Evolutionary conservation across 116 monocot genomes (phyloP), one percentile per base, ranked within the genome.

Genomic region (Trichopus zeylanicus): DNA sequence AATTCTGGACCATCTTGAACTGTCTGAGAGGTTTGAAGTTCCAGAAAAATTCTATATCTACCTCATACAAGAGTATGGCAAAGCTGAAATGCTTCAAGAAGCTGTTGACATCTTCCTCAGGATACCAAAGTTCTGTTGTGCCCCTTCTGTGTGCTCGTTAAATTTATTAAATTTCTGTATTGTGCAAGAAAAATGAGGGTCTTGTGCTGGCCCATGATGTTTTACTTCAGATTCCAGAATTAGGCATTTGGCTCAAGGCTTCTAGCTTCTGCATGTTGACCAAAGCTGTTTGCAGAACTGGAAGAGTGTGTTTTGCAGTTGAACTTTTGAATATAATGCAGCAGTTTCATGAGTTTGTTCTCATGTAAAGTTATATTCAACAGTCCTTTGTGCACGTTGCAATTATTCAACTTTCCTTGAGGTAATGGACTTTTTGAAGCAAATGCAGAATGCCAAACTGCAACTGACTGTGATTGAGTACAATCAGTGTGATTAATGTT

Each of bases 261-360:
- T 79, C 76, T n/a, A 85, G 71, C 27, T 91, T 91, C 34, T 22
- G 42, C 39, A 76, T 91, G 65, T 57, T 91, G 4, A 55, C 85
- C 9, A 63, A 54, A 63, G 70, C 74, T 56, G 79, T 91, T 19
- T 91, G 90, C 61, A 57, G 58, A 42, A 71, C 59, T 56, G 81
- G 74, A 3, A 74, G 76, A 70, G 55, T 73, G 27, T 51, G 39
- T 33, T 59, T 59, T 60, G 90, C 82, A 13, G 39, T 71, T 1
- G 79, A 91, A 39, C 47, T 91, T 9, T 66, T 91, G 15, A 51
- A 67, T 15, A 23, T 60, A 28, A 91, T 85, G 82, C 65, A 53
- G 34, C 59, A 30, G 29, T 4, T 71, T 28, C 61, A 79, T 20
- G 82, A 75, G 53, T 80, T 37, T 53, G 21, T 34, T 4, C 72